phyloP scores from a whole-genome alignment of 2,329 filamentous ascomycete genomes.

The Apiospora kogelbergensis region DNA sequence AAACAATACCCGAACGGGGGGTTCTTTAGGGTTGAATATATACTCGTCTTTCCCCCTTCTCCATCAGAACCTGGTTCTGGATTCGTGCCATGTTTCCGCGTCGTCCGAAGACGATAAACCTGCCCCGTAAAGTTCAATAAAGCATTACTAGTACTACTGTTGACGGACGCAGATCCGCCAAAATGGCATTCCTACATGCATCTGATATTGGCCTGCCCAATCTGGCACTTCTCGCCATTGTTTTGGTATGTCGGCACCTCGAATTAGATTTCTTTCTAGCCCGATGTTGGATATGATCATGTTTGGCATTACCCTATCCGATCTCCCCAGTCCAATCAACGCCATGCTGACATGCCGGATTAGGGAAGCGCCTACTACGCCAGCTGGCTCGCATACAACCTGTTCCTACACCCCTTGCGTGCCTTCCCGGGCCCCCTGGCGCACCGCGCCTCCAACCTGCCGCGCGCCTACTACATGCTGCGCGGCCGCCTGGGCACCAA shows the following conservation, averaged over 20 bases:
- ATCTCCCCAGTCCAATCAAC: background rate
- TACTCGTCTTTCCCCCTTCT: too few relatives aligned
- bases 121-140: background rate
- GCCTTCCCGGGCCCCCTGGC: constrained; percentile 28
- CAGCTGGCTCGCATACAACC: constrained; percentile 23
- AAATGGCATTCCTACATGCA: background rate
- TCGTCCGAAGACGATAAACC: background rate
- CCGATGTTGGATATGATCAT: background rate
- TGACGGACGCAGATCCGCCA: background rate
- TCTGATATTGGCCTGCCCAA: background rate
- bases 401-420: constrained; percentile 29
- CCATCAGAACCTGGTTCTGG: too few relatives aligned
- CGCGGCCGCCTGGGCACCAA: constrained; percentile 25
- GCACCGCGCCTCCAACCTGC: constrained; percentile 23
- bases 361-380: constrained; percentile 21
- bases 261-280: background rate
- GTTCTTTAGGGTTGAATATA: too few relatives aligned
- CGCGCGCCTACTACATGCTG: constrained; percentile 21
- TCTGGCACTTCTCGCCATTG: background rate
- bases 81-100: too few relatives aligned
- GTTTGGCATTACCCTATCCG: too few relatives aligned
- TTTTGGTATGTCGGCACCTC: background rate
- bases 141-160: background rate
- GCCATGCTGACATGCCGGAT: background rate
- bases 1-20: too few relatives aligned